Percentiles rank a stretch among this genome's conserved stretches.
phyloP scores from a whole-genome alignment of 495 filamentous ascomycete genomes.

The Daldinia childiae region DNA sequence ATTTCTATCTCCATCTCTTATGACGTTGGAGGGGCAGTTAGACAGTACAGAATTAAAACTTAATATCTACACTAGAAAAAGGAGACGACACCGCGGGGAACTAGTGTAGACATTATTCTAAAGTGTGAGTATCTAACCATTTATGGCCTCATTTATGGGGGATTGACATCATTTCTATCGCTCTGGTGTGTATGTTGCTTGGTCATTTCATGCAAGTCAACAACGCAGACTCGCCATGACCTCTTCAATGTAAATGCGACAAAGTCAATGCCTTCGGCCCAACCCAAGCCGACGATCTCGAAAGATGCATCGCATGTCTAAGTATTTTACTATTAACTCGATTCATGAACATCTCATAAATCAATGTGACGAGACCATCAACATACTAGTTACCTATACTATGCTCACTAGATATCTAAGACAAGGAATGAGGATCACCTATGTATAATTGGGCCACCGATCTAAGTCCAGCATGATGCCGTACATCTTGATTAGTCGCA shows the following conservation, averaged over 20 bases:
- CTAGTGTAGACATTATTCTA: not conserved
- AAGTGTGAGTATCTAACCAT: slow-evolving; percentile 16
- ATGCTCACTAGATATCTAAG: not conserved
- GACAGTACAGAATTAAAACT: not conserved
- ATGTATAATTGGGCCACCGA: not conserved
- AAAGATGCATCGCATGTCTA: not conserved
- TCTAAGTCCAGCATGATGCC: slow-evolving; percentile 10
- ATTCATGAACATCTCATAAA: not conserved
- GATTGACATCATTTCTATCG: slow-evolving; percentile 40
- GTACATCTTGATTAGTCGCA: slow-evolving; percentile 8
- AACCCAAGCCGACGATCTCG: not conserved
- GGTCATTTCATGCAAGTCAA: slow-evolving; percentile 36
- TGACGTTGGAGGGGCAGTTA: slow-evolving; percentile 1
- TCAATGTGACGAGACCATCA: not conserved
- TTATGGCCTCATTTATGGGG: slow-evolving; percentile 23
- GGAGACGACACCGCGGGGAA: not conserved
- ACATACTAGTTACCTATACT: not conserved
- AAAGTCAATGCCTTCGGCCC: slow-evolving; percentile 6
- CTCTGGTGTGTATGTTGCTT: slow-evolving; percentile 26
- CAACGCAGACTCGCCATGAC: slow-evolving; percentile 2
- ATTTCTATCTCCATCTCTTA: not conserved
- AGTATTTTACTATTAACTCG: not conserved
- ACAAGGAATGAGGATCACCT: not conserved
- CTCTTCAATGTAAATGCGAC: slow-evolving; percentile 27
- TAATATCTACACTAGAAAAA: not conserved